phyloP scores from a whole-genome alignment of 2,329 filamentous ascomycete genomes.

The Pseudogymnoascus sp. region DNA sequence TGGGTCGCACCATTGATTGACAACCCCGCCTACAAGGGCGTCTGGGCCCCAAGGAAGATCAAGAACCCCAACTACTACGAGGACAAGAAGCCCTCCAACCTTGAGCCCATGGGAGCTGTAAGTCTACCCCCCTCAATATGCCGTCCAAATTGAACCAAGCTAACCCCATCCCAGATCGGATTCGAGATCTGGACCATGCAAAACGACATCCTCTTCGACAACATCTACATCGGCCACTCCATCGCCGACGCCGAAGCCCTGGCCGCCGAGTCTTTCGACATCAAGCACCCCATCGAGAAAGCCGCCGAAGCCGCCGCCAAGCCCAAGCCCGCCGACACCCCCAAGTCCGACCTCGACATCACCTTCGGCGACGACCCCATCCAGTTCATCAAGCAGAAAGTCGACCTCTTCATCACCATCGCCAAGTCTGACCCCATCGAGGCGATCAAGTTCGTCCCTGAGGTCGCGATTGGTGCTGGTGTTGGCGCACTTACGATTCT shows the following conservation, averaged over 20 bases:
- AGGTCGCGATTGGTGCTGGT: constrained; percentile 74
- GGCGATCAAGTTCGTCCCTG: constrained; percentile 82
- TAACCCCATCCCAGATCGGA: constrained; percentile 60
- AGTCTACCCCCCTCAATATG: constrained; percentile 37
- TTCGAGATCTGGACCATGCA: constrained; percentile 99
- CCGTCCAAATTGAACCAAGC: constrained; percentile 22
- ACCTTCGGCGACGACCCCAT: constrained; percentile 89
- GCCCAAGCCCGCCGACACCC: constrained; percentile 58
- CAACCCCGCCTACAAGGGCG: constrained; percentile 96
- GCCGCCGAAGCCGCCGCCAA: constrained; percentile 68
- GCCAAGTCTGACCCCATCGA: constrained; percentile 71
- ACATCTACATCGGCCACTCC: constrained; percentile 99
- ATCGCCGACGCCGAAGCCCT: constrained; percentile 85
- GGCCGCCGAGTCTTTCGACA: constrained; percentile 78
- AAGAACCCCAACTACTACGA: constrained; percentile 93
- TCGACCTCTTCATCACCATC: constrained; percentile 82
- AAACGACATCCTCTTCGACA: constrained; percentile 96
- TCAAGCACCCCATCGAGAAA: constrained; percentile 80
- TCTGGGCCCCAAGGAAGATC: constrained; percentile 92
- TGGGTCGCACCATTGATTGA: constrained; percentile 90
- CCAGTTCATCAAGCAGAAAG: constrained; percentile 81
- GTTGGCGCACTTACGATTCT: constrained; percentile 63
- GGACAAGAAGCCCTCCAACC: constrained; percentile 93
- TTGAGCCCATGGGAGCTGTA: constrained; percentile 88
- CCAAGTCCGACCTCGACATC: constrained; percentile 67